phyloP scores from a whole-genome alignment of 139 green algal species.

The Chlamydomonas applanata region DNA sequence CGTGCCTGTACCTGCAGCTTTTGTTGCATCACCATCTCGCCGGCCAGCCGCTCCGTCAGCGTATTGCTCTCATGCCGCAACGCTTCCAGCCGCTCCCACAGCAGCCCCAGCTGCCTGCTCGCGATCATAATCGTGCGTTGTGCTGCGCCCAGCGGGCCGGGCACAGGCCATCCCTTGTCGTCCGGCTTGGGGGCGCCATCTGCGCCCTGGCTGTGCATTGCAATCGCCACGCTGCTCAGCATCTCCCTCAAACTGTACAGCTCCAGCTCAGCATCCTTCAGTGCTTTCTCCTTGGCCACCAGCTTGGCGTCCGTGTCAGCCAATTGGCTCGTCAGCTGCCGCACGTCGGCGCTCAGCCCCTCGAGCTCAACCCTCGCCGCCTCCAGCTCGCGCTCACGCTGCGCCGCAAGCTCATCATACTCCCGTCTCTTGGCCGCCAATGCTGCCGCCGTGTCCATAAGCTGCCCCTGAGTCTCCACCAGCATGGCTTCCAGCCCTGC shows the following conservation, averaged over 20 bases:
- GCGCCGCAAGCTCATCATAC: neutral
- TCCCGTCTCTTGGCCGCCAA: neutral
- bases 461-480: neutral
- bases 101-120: constrained; percentile 5
- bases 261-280: neutral
- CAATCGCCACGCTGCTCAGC: neutral
- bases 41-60: constrained; percentile 6
- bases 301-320: neutral
- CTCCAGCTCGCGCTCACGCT: neutral
- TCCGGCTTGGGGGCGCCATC: constrained; percentile 11
- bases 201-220: constrained; percentile 5
- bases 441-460: neutral
- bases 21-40: neutral
- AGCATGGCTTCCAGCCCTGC: neutral
- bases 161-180: constrained; percentile 14
- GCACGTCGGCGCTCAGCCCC: neutral
- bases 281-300: neutral
- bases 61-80: neutral
- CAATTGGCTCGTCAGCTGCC: neutral
- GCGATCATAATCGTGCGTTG: constrained; percentile 10
- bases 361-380: neutral
- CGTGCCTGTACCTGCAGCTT: neutral
- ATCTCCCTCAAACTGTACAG: neutral
- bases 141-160: constrained; percentile 7
- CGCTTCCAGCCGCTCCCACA: constrained; percentile 13